Base-by-base conservation (phyloP, 73 alveolate genomes). In the Paramecium caudatum region DNA sequence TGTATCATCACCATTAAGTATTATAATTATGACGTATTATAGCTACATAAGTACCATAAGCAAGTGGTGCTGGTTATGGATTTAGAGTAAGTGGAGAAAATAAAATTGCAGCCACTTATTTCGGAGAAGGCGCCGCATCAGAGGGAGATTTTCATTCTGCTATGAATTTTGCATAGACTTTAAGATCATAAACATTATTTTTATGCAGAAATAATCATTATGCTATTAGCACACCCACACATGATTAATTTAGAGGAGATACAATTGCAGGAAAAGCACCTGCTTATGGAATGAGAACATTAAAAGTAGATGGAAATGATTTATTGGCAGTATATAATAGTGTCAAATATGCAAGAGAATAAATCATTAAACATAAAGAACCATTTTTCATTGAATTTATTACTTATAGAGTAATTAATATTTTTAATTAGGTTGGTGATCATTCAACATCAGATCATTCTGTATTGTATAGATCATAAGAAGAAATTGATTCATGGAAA, bases 81-180 rank as follows among this genome's bases (percentile, higher is more conserved):
- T 97, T 82, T 91, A 95, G 97, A 91, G 86, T 97, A 25, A 95
- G 90, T 23, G 94, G 94, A 6, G 97, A 96, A 82, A 92, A 96
- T 65, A 95, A 94, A 30, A 93, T 96, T n/a, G 98, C 98, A 4
- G 96, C 94, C 32, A 94, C 98, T 27, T 97, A 83, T 90, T 97
- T 95, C 70, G 99, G 99, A 16, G 99, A 97, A 47, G 98, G 98
- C 6, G 99, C 99, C 2, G 98, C 99, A 7, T 93, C 98, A 9
- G 99, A 97, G 61, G 99, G 99, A 25, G 99, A 97, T 87, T 95
- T 95, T 80, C 98, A 96, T 83, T 91, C 99, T 13, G 99, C 98
- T 13, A 46, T 97, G 94, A 97, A 97, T 97, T 96, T 97, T 90
- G 99, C 99, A 32, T 96, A 98, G 5, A 97, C 99, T 16, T 92